Conservation (phyloP, 2,329 filamentous ascomycete species). For the Fusarium staphyleae region DNA sequence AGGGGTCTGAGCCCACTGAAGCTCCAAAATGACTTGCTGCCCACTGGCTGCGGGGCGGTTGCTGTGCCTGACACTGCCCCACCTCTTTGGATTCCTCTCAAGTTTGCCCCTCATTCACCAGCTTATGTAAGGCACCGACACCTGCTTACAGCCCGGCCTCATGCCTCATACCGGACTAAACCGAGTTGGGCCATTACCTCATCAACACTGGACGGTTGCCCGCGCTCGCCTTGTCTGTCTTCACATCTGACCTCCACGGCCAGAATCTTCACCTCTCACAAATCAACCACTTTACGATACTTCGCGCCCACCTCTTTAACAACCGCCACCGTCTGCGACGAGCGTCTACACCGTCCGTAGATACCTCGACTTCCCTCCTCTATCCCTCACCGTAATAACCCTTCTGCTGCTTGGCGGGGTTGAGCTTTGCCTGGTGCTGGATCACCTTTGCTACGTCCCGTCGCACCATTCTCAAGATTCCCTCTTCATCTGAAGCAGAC, state of each 20-base stretch:
- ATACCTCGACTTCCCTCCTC: not conserved
- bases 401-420: conserved; percentile 45
- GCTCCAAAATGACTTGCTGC: conserved; percentile 2
- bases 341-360: conserved; percentile 19
- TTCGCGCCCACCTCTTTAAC: conserved; percentile 12
- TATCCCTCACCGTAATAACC: conserved; percentile 24
- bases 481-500: conserved; percentile 46
- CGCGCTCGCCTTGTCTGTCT: conserved; percentile 25
- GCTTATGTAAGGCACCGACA: conserved; percentile 30
- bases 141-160: conserved; percentile 2
- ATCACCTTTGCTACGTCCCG: conserved; percentile 37
- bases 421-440: conserved; percentile 49
- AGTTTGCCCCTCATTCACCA: conserved; percentile 6
- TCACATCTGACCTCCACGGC: conserved; percentile 19
- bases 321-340: conserved; percentile 26
- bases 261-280: conserved; percentile 25
- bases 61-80: conserved; percentile 7
- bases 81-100: not conserved
- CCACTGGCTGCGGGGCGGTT: conserved; percentile 18
- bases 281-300: conserved; percentile 17
- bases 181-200: conserved; percentile 39
- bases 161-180: conserved; percentile 31
- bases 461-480: conserved; percentile 46
- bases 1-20: conserved; percentile 8
- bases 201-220: conserved; percentile 34